Percentiles rank a stretch among this genome's conserved stretches.
phyloP scores from a whole-genome alignment of 768 basidiomycete genomes.

The Phlegmacium glaucopus region DNA sequence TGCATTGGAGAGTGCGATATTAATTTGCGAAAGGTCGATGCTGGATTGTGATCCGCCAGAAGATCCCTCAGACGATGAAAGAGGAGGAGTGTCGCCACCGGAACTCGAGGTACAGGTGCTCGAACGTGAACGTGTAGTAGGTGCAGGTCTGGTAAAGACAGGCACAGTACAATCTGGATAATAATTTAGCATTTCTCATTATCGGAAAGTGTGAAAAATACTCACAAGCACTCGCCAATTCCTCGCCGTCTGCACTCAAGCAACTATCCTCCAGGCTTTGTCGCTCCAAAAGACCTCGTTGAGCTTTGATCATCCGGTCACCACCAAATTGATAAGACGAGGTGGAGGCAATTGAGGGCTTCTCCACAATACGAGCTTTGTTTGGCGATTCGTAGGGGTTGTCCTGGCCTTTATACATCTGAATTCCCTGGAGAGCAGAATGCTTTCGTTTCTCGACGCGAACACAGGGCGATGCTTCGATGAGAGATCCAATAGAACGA shows the following conservation, averaged over 20 bases:
- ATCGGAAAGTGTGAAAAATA: too few relatives aligned
- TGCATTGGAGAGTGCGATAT: conserved; percentile 49
- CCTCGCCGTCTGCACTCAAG: conserved; percentile 66
- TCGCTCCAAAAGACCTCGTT: conserved; percentile 56
- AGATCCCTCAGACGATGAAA: conserved; percentile 66
- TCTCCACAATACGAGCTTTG: conserved; percentile 51
- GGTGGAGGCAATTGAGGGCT: conserved; percentile 65
- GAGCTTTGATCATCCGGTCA: conserved; percentile 65
- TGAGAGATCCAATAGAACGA: conserved; percentile 59
- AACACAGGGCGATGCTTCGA: conserved; percentile 69
- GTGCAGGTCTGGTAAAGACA: conserved; percentile 59
- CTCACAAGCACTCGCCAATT: conserved; percentile 51
- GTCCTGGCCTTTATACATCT: conserved; percentile 24
- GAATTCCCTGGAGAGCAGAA: conserved; percentile 33
- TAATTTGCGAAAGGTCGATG: conserved; percentile 66
- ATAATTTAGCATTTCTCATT: too few relatives aligned
- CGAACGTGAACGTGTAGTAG: conserved; percentile 54
- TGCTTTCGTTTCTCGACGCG: conserved; percentile 64
- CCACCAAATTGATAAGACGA: conserved; percentile 62
- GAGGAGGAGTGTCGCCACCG: conserved; percentile 67
- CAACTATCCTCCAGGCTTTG: conserved; percentile 67
- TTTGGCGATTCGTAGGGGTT: conserved; percentile 37
- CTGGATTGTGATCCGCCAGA: conserved; percentile 77
- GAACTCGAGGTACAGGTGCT: conserved; percentile 68
- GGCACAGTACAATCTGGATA: conserved; percentile 45